Evolutionary conservation across 805 yeast genomes (phyloP), one percentile per base, ranked within the genome.

Genomic region (Monosporozyma solicola): DNA sequence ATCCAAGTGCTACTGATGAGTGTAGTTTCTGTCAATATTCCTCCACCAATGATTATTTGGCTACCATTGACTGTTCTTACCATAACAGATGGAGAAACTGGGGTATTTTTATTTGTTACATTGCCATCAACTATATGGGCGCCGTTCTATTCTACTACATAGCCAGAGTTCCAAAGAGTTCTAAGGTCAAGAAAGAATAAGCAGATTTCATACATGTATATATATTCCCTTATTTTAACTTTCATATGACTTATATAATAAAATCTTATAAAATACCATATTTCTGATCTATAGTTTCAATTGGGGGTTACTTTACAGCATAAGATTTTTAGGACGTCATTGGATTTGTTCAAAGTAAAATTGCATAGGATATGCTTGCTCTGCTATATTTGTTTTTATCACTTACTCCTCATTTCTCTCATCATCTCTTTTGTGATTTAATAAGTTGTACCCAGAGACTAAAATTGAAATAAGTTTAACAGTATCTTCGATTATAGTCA

Each of bases 121-220:
- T 79, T 59, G 75, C 65, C 13, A 70, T 80, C 61, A 76, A 80
- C 60, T 65, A 62, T 51, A 44, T 54, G 5, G 61, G 72, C 53
- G 73, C 85, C 13, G 51, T 68, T 2, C 76, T 73, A 61, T 61
- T 75, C 56, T 77, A 84, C 74, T 82, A 86, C 84, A 63, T 80
- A 29, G 80, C 82, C 11, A 80, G 94, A 75, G 92, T 85, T 55
- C 94, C 94, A 52, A 84, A 84, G 77, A 60, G 54, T 11, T 47
- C 54, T 7, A 58, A 57, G 47, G 54, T 52, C 29, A 57, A 56
- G 56, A 51, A 55, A 29, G 48, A 54, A 24, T 43, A 51, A 24
- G 29, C 29, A 27, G 5, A 27, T 27, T 7, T 5, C 29, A 27
- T 2, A 46, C 24, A 6, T 29, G 20, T 29, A 10, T n/a, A 8